A percentile compares a stretch with the other conserved stretches of the same genome.
phyloP scores from a whole-genome alignment of 768 basidiomycete species.

The Astraeus odoratus region DNA sequence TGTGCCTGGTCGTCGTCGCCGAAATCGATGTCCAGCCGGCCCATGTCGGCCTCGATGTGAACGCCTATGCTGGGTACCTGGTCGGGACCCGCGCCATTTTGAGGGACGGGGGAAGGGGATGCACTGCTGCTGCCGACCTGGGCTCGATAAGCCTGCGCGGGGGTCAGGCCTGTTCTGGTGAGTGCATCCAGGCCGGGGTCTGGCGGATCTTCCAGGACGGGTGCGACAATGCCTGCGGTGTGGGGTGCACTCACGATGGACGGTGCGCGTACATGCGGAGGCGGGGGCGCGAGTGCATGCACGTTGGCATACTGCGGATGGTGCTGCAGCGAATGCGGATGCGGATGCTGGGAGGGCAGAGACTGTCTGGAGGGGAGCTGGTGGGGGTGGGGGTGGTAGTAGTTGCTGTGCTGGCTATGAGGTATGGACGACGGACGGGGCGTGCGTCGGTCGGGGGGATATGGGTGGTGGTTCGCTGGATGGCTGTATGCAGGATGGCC shows the following conservation, averaged over 20 bases:
- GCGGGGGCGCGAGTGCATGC: slow-evolving; percentile 35
- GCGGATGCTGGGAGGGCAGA: slow-evolving; percentile 28
- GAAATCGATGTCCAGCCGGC: slow-evolving; percentile 55
- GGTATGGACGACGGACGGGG: slow-evolving; percentile 36
- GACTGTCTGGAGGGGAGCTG: slow-evolving; percentile 31
- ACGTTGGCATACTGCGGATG: no score
- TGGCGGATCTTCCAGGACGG: slow-evolving; percentile 43
- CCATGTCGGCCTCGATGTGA: slow-evolving; percentile 49
- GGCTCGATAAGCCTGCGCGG: slow-evolving; percentile 77
- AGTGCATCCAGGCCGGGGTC: slow-evolving; percentile 39
- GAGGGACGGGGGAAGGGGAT: slow-evolving; percentile 23
- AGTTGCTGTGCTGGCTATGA: slow-evolving; percentile 22
- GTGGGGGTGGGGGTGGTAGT: slow-evolving; percentile 14
- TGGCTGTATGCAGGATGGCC: slow-evolving; percentile 29
- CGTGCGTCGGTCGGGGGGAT: slow-evolving; percentile 39
- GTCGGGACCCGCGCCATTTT: slow-evolving; percentile 24
- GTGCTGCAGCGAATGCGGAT: slow-evolving; percentile 8
- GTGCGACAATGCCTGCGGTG: slow-evolving; percentile 34
- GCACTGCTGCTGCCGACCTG: slow-evolving; percentile 55
- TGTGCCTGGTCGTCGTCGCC: slow-evolving; percentile 27
- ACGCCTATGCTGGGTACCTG: slow-evolving; percentile 35
- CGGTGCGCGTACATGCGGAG: slow-evolving; percentile 38
- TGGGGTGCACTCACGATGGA: slow-evolving; percentile 42
- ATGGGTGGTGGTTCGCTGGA: slow-evolving; percentile 34
- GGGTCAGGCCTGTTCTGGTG: slow-evolving; percentile 52